Conservation (phyloP, 495 filamentous ascomycete genomes). For the Neurospora sp. region DNA sequence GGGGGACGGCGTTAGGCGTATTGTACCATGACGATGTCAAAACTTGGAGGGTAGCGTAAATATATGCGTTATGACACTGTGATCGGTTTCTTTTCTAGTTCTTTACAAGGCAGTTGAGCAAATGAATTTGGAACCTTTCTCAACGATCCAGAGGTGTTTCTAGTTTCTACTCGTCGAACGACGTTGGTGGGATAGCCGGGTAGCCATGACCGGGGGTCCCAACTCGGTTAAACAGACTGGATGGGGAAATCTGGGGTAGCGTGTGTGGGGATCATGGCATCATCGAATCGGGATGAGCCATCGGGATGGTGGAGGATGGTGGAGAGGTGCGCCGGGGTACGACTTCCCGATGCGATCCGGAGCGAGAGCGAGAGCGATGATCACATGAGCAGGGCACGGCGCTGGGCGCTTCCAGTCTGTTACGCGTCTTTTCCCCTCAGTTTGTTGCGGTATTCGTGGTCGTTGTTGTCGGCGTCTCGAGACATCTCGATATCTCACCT, state of each 20-base stretch:
- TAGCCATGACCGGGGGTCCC: background rate
- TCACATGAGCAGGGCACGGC: background rate
- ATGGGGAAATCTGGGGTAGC: background rate
- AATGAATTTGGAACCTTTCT: background rate
- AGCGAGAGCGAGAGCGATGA: background rate
- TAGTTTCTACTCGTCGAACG: background rate
- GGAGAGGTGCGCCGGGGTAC: background rate
- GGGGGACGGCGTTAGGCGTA: background rate
- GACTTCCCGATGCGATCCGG: background rate
- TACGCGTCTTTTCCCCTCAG: background rate
- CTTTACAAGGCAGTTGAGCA: background rate
- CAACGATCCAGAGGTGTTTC: background rate
- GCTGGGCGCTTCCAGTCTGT: background rate
- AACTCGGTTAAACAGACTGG: background rate
- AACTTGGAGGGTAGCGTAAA: background rate
- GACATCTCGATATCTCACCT: background rate
- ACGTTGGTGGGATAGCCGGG: background rate
- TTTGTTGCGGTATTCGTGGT: background rate
- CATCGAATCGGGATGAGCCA: background rate
- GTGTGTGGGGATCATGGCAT: background rate
- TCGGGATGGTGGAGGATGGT: background rate
- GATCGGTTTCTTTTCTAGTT: background rate
- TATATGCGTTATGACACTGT: background rate
- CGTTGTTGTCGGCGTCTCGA: background rate
- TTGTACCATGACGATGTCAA: background rate